Percentiles rank a stretch among this genome's conserved stretches.
Conservation (phyloP, 1,284 basidiomycete species). For the Fomes fomentarius region DNA sequence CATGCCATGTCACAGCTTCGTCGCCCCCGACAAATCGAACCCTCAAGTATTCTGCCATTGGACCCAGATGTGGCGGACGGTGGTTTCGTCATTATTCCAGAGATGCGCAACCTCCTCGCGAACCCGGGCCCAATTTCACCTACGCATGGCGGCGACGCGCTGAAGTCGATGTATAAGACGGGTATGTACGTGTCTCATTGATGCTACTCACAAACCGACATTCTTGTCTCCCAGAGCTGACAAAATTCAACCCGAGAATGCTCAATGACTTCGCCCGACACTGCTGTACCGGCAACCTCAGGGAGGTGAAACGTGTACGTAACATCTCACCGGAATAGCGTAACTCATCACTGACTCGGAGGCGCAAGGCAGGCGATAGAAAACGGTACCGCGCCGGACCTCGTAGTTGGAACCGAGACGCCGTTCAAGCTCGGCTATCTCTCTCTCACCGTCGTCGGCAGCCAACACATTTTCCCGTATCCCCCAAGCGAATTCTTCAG, state of each 20-base stretch:
- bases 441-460: constrained; percentile 45
- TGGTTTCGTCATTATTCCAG: constrained; percentile 40
- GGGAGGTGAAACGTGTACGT: constrained; percentile 35
- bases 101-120: constrained; percentile 42
- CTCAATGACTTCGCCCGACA: constrained; percentile 42
- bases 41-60: background rate
- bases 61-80: constrained; percentile 17
- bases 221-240: background rate
- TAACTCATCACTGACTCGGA: background rate
- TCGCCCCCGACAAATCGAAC: too few relatives aligned
- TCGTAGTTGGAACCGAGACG: constrained; percentile 45
- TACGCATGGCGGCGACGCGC: constrained; percentile 36
- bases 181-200: constrained; percentile 24
- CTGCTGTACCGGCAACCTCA: constrained; percentile 41
- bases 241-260: constrained; percentile 35
- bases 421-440: constrained; percentile 51
- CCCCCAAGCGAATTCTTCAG: constrained; percentile 19
- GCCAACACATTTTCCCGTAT: constrained; percentile 37
- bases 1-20: too few relatives aligned
- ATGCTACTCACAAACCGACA: constrained; percentile 8
- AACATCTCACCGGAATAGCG: background rate
- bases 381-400: constrained; percentile 42
- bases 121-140: constrained; percentile 40
- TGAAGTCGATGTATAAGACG: constrained; percentile 42
- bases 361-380: constrained; percentile 41